Evolutionary conservation across 2,329 filamentous ascomycete genomes (phyloP).

Genomic region (Fusarium redolens): DNA sequence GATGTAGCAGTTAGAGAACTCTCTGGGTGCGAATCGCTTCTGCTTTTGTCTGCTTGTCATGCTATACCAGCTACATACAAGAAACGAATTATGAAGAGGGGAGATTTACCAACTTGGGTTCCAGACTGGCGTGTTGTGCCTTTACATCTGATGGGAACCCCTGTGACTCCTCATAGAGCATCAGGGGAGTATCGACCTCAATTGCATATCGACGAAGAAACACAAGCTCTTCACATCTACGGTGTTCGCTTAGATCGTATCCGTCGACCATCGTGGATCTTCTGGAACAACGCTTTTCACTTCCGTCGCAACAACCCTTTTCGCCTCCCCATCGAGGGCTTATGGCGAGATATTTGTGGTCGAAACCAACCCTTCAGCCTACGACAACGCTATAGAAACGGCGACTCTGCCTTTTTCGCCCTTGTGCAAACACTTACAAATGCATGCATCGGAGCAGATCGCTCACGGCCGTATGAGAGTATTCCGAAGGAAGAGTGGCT

Average conservation of each 20-base stretch:
- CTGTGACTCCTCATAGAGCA: slow-evolving; percentile 48
- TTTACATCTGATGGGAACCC: slow-evolving; percentile 49
- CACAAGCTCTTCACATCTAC: slow-evolving; percentile 41
- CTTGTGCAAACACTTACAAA: slow-evolving; percentile 52
- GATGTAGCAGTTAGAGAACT: slow-evolving; percentile 49
- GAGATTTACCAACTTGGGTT: slow-evolving; percentile 50
- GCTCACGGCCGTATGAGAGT: slow-evolving; percentile 40
- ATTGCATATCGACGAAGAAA: slow-evolving; percentile 43
- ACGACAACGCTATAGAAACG: slow-evolving; percentile 41
- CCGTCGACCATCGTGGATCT: slow-evolving; percentile 42
- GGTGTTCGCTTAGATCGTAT: slow-evolving; percentile 47
- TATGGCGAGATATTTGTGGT: slow-evolving; percentile 48
- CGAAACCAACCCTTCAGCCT: slow-evolving; percentile 40
- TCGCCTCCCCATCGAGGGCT: slow-evolving; percentile 43
- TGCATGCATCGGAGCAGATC: slow-evolving; percentile 46
- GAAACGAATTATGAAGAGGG: slow-evolving; percentile 7
- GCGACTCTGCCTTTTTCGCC: slow-evolving; percentile 48
- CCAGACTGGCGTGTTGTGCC: slow-evolving; percentile 52
- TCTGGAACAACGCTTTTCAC: slow-evolving; percentile 49
- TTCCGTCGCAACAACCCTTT: slow-evolving; percentile 26
- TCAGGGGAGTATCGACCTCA: slow-evolving; percentile 42
- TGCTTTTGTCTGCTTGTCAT: slow-evolving; percentile 48
- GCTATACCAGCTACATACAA: slow-evolving; percentile 21
- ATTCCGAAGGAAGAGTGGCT: slow-evolving; percentile 46
- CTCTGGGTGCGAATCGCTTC: slow-evolving; percentile 43